A percentile compares a stretch with the other conserved stretches of the same genome.
Evolutionary conservation across 257 asterid genomes (phyloP).

Genomic region (Ajuga chamaepitys): DNA sequence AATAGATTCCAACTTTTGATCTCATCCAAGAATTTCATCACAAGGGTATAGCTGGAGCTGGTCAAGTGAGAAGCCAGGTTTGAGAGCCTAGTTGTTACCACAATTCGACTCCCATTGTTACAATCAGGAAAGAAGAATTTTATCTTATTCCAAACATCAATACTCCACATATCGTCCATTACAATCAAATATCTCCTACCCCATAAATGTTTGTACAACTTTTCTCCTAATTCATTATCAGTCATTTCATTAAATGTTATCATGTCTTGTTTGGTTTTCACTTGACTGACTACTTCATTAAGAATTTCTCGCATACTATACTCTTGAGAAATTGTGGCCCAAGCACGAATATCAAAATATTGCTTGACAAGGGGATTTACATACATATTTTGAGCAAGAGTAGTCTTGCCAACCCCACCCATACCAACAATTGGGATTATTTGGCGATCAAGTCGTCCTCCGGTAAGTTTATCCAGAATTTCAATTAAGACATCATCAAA

Average conservation of each 20-base stretch:
- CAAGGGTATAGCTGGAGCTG: background rate
- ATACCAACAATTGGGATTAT: too few relatives aligned
- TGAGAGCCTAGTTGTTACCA: background rate
- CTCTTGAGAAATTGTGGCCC: slow-evolving; percentile 1
- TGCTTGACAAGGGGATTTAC: background rate
- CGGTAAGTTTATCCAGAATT: background rate
- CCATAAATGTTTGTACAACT: too few relatives aligned
- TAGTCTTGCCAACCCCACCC: slow-evolving; percentile 2
- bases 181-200: too few relatives aligned
- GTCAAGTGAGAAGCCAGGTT: background rate
- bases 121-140: too few relatives aligned
- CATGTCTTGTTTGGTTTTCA: background rate
- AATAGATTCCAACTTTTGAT: background rate
- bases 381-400: background rate
- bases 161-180: too few relatives aligned
- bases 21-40: background rate
- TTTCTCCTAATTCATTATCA: too few relatives aligned
- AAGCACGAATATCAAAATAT: background rate
- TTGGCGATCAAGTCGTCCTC: too few relatives aligned
- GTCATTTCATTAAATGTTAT: background rate
- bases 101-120: too few relatives aligned
- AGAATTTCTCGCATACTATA: background rate
- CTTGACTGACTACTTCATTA: background rate
- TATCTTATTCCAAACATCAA: too few relatives aligned
- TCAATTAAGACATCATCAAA: background rate